Evolutionary conservation across 1,139 yeast genomes (phyloP).

Genomic region (Debaryomycetaceae sp.): DNA sequence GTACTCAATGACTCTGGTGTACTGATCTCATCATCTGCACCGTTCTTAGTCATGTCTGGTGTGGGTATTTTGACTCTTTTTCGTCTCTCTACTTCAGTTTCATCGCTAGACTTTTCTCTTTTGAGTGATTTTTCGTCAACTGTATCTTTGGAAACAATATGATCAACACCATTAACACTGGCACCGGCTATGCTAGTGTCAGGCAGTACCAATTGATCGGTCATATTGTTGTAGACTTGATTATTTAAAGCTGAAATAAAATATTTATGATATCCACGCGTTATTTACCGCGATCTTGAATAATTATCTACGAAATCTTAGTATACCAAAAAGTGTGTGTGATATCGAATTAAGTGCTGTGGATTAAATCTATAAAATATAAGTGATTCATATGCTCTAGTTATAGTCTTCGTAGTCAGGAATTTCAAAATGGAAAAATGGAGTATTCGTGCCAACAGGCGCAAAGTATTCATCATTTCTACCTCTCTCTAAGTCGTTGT

Average conservation of each 20-base stretch:
- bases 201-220: neutral
- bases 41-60: neutral
- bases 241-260: neutral
- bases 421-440: conserved; percentile 83
- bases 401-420: conserved; percentile 69
- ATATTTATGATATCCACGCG: too few relatives aligned
- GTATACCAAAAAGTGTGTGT: too few relatives aligned
- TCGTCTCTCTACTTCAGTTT: neutral
- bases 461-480: conserved; percentile 43
- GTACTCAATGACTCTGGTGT: neutral
- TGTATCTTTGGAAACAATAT: neutral
- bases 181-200: neutral
- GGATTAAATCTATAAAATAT: too few relatives aligned
- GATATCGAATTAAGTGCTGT: too few relatives aligned
- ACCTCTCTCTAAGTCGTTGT: conserved; percentile 31
- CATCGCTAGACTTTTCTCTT: neutral
- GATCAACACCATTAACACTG: neutral
- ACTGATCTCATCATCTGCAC: neutral
- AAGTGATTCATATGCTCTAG: too few relatives aligned
- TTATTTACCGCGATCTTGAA: too few relatives aligned
- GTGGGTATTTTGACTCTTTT: neutral
- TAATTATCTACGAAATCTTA: too few relatives aligned
- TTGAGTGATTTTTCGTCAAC: neutral
- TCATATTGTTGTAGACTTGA: neutral
- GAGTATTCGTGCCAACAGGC: conserved; percentile 69